A percentile compares a stretch with the other conserved stretches of the same genome.
phyloP scores from a whole-genome alignment of 805 yeast species.

The Barnettozyma pratensis region DNA sequence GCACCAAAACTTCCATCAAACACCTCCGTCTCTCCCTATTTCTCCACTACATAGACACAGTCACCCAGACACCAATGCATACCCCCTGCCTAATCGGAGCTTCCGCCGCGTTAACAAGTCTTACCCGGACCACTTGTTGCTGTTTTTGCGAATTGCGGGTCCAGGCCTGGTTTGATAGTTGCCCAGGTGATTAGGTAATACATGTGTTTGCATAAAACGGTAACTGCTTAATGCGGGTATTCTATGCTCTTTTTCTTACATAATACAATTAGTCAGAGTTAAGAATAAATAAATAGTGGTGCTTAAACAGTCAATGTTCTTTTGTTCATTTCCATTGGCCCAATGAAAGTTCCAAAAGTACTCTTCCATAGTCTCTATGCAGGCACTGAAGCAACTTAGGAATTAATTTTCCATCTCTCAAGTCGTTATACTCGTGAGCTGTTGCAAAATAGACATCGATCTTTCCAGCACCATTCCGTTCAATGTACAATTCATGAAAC shows the following conservation, averaged over 20 bases:
- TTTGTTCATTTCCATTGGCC: background rate
- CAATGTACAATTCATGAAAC: constrained; percentile 15
- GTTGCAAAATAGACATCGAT: constrained; percentile 18
- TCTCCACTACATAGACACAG: background rate
- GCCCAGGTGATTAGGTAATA: constrained; percentile 7
- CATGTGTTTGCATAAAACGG: background rate
- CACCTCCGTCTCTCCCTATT: background rate
- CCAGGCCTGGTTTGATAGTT: constrained; percentile 4
- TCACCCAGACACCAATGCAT: background rate
- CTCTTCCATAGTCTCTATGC: constrained; percentile 18
- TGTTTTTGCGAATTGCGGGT: no score
- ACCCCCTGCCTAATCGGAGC: constrained; percentile 1
- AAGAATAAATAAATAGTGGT: no score
- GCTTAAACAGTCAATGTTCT: background rate
- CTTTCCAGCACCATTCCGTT: constrained; percentile 3
- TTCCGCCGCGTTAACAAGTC: background rate
- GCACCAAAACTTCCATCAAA: background rate
- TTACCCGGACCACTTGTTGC: background rate
- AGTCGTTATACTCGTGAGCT: constrained; percentile 19
- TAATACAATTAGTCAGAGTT: no score
- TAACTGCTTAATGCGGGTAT: background rate
- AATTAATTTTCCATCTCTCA: constrained; percentile 22
- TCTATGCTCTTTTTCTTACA: no score
- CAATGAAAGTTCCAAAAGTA: constrained; percentile 10
- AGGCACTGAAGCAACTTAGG: constrained; percentile 14